phyloP scores from a whole-genome alignment of 2,329 filamentous ascomycete species.

The Fusarium papillatum region DNA sequence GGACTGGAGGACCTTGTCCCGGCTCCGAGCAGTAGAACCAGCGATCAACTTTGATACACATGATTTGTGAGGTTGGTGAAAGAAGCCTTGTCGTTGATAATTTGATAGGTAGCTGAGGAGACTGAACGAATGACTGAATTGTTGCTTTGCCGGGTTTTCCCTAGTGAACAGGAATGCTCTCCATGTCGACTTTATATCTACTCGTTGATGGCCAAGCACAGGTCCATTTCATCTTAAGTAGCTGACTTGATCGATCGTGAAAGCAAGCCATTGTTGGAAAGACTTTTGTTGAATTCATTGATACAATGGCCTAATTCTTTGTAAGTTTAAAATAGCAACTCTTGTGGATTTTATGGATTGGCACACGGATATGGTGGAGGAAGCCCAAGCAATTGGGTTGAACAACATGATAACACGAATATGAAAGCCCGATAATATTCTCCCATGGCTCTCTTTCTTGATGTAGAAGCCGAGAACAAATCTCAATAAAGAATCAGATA shows the following conservation, averaged over 20 bases:
- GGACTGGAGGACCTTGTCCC: not conserved
- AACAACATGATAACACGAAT: not conserved
- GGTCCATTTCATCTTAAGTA: not conserved
- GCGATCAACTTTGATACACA: constrained; percentile 29
- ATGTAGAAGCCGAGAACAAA: not conserved
- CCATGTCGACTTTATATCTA: not conserved
- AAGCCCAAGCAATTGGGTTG: not conserved
- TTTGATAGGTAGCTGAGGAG: not conserved
- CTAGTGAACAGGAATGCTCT: not conserved
- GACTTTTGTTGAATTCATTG: not conserved
- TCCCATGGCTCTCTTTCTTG: not conserved
- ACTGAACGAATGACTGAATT: not conserved
- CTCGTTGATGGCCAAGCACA: not conserved
- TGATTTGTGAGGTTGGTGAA: constrained; percentile 2
- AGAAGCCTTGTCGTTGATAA: not conserved
- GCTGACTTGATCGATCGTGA: not conserved
- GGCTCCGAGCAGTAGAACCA: constrained; percentile 31
- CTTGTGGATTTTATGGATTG: not conserved
- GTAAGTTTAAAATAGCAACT: not conserved
- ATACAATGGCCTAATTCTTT: not conserved
- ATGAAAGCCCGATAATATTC: not conserved
- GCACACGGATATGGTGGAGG: not conserved
- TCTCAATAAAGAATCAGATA: not conserved
- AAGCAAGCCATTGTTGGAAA: not conserved
- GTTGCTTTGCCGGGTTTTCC: not conserved